These are phyloP conservation scores for Colletotrichum nymphaeae DNA, from an alignment of 2,329 filamentous ascomycete species.

Conservation along the genomic window DNA sequence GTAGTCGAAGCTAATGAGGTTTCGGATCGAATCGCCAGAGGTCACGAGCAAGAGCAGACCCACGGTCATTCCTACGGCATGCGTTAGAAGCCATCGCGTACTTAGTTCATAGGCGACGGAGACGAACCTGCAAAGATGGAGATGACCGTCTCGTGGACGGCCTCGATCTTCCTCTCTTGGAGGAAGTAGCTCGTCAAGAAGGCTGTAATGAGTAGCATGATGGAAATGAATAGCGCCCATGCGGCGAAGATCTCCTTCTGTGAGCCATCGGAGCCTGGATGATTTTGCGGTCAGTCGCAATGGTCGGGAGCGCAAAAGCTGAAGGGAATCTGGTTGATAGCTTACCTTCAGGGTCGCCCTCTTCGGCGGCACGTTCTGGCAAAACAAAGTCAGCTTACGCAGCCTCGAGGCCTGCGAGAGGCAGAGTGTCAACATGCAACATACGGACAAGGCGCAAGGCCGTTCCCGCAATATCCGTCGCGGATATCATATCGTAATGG, in stretches of 20 bases:
- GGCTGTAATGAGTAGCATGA: conserved; percentile 91
- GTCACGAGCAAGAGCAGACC: conserved; percentile 88
- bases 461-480: conserved; percentile 21
- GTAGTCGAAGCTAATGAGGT: conserved; percentile 95
- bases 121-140: conserved; percentile 91
- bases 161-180: conserved; percentile 96
- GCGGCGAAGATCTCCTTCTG: conserved; percentile 94
- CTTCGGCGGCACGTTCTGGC: conserved; percentile 30
- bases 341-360: conserved; percentile 34
- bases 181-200: conserved; percentile 98
- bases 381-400: conserved; percentile 19
- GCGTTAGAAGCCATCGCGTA: neutral
- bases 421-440: neutral
- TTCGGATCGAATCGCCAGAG: conserved; percentile 84
- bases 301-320: neutral
- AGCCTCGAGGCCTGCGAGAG: neutral
- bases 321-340: neutral
- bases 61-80: conserved; percentile 85
- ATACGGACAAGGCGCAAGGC: conserved; percentile 27
- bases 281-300: conserved; percentile 26
- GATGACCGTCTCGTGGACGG: conserved; percentile 96
- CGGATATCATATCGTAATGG: conserved; percentile 20
- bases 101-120: neutral
- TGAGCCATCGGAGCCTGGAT: conserved; percentile 46
- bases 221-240: conserved; percentile 97